Percentiles rank a stretch among this genome's conserved stretches.
These are phyloP conservation scores for Pyrrhoderma lamaoense DNA, from an alignment of 1,284 basidiomycete genomes.

Conservation along the genomic window DNA sequence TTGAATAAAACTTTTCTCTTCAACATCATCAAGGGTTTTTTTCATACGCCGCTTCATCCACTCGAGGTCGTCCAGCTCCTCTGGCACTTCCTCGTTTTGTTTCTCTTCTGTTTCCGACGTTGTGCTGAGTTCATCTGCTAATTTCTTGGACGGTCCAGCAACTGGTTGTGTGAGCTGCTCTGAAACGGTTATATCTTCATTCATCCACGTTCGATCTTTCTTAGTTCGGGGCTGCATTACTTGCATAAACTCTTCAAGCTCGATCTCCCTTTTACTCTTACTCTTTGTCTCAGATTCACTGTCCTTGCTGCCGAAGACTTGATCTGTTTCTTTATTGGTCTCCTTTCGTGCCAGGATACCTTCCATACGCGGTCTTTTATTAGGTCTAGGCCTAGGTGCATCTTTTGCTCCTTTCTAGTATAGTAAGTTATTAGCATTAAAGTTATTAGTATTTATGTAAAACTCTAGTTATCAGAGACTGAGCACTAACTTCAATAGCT, in stretches of 20 bases:
- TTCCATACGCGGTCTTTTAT: slow-evolving; percentile 57
- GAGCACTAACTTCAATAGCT: slow-evolving; percentile 61
- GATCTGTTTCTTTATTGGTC: slow-evolving; percentile 14
- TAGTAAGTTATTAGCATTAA: neutral
- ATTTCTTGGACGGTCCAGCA: neutral
- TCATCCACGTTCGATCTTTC: slow-evolving; percentile 64
- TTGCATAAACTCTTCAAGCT: slow-evolving; percentile 53
- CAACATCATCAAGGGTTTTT: slow-evolving; percentile 31
- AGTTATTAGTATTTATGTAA: slow-evolving; percentile 4
- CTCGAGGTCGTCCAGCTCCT: slow-evolving; percentile 53
- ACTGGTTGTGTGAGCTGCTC: slow-evolving; percentile 12
- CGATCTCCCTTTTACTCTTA: slow-evolving; percentile 30
- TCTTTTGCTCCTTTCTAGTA: slow-evolving; percentile 51
- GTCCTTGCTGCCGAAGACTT: slow-evolving; percentile 27
- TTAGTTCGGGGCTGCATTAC: slow-evolving; percentile 54
- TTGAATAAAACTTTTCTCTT: slow-evolving; percentile 50
- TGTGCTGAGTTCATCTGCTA: slow-evolving; percentile 15
- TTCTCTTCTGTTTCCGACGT: slow-evolving; percentile 10
- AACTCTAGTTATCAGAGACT: slow-evolving; percentile 1
- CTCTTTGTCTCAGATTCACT: slow-evolving; percentile 18
- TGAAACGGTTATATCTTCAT: slow-evolving; percentile 31
- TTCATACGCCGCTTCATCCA: slow-evolving; percentile 69
- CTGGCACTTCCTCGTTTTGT: slow-evolving; percentile 20
- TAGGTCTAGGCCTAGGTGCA: slow-evolving; percentile 55
- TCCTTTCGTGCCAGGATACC: no score